Evolutionary conservation across 176 grass and related monocot species (phyloP).

Genomic region (Lolium rigidum): DNA sequence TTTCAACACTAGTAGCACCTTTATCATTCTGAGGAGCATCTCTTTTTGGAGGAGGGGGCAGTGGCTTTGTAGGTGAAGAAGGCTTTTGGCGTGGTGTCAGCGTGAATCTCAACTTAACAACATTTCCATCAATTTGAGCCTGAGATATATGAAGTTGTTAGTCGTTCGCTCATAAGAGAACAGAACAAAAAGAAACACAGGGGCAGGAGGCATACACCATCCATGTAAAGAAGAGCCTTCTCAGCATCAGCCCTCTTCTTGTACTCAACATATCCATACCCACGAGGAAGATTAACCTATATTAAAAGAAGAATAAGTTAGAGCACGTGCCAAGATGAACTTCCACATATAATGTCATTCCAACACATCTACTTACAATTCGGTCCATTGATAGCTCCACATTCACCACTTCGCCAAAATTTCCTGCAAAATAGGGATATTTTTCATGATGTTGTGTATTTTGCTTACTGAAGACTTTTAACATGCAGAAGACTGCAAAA

Average conservation of each 20-base stretch:
- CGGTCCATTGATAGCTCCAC: constrained; percentile 95
- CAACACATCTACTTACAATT: constrained; percentile 61
- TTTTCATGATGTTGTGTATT: not conserved
- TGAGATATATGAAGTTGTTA: constrained; percentile 30
- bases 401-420: constrained; percentile 87
- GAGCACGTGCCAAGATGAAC: not conserved
- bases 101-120: constrained; percentile 90
- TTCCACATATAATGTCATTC: not conserved
- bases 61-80: constrained; percentile 65
- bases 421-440: constrained; percentile 60
- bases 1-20: constrained; percentile 67
- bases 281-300: constrained; percentile 99
- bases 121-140: constrained; percentile 98
- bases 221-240: constrained; percentile 99
- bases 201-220: constrained; percentile 75
- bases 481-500: not conserved
- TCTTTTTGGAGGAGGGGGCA: constrained; percentile 72
- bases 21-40: constrained; percentile 82
- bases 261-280: constrained; percentile 98
- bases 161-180: not conserved
- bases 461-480: not conserved
- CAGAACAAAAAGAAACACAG: not conserved
- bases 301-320: constrained; percentile 39
- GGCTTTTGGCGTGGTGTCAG: constrained; percentile 80
- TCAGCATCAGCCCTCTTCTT: constrained; percentile 96